phyloP scores from a whole-genome alignment of 2,329 filamentous ascomycete genomes.

The Aspergillus pseudoviridinutans region DNA sequence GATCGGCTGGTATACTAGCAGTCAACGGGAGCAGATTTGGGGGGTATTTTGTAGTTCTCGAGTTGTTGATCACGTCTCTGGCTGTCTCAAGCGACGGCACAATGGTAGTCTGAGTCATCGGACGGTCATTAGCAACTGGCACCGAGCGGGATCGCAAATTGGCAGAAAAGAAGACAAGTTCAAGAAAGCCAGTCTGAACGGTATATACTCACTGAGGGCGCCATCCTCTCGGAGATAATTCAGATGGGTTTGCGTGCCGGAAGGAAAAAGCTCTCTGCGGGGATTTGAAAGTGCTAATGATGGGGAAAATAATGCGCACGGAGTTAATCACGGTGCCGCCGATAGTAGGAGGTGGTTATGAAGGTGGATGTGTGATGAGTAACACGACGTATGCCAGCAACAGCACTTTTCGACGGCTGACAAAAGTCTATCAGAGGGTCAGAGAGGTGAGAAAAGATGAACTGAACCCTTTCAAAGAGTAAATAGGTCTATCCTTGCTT shows the following conservation, averaged over 20 bases:
- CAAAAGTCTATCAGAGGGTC: not conserved
- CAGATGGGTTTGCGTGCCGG: not conserved
- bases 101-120: constrained; percentile 43
- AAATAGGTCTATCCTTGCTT: not conserved
- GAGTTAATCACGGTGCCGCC: not conserved
- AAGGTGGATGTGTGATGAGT: not conserved
- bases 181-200: not conserved
- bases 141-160: not conserved
- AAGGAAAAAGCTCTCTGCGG: constrained; percentile 11
- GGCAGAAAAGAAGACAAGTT: not conserved
- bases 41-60: constrained; percentile 50
- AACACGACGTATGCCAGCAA: not conserved
- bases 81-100: constrained; percentile 61
- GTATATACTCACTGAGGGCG: constrained; percentile 22
- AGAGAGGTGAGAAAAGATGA: not conserved
- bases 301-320: not conserved
- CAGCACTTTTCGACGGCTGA: not conserved
- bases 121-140: not conserved
- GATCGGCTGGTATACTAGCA: constrained; percentile 82
- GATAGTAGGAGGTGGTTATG: not conserved
- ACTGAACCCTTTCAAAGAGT: not conserved
- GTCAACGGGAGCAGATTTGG: constrained; percentile 80
- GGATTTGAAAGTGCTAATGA: constrained; percentile 10
- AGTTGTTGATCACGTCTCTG: constrained; percentile 52
- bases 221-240: constrained; percentile 16